Evolutionary conservation across 2,329 filamentous ascomycete genomes (phyloP), one percentile per base, ranked within the genome.

Genomic region (Camillea tinctor): DNA sequence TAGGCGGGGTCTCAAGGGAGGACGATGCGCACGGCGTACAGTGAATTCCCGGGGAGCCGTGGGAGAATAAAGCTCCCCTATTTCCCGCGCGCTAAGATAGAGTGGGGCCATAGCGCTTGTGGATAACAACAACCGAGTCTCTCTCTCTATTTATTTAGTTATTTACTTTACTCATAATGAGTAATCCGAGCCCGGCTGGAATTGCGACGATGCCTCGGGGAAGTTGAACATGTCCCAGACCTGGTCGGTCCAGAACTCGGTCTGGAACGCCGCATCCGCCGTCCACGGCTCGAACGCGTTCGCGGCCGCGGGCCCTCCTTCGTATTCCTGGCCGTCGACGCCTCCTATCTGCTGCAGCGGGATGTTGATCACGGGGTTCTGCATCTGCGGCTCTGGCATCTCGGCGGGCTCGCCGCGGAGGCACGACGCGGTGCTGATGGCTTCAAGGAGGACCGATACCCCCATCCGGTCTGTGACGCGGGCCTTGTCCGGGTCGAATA

Each of bases 1-100:
- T 2, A 66, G 26, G 65, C 7, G 72, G 72, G 8, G 62, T 70
- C 3, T 73, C 72, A 56, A 70, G 72, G 70, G 72, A 73, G 59
- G 64, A 66, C 49, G 72, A 74, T 49, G 67, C 72, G 4, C 72
- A 74, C 21, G 71, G 69, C 1, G 68, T 70, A 13, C 71, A 72
- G 60, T 63, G n/a, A n/a, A n/a, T n/a, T n/a, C n/a, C n/a, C n/a
- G 26, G 26, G 6, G 26, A 9, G 26, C 4, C 24, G 24, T 26
- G 24, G n/a, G n/a, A n/a, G n/a, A n/a, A n/a, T n/a, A n/a, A n/a
- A n/a, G n/a, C n/a, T n/a, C n/a, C n/a, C n/a, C n/a, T n/a, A n/a
- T n/a, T n/a, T n/a, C n/a, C n/a, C n/a, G n/a, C n/a, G n/a, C n/a
- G n/a, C n/a, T n/a, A n/a, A n/a, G n/a, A n/a, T n/a, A n/a, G n/a